phyloP scores from a whole-genome alignment of 345 rosid species.

The Alliaria petiolata region DNA sequence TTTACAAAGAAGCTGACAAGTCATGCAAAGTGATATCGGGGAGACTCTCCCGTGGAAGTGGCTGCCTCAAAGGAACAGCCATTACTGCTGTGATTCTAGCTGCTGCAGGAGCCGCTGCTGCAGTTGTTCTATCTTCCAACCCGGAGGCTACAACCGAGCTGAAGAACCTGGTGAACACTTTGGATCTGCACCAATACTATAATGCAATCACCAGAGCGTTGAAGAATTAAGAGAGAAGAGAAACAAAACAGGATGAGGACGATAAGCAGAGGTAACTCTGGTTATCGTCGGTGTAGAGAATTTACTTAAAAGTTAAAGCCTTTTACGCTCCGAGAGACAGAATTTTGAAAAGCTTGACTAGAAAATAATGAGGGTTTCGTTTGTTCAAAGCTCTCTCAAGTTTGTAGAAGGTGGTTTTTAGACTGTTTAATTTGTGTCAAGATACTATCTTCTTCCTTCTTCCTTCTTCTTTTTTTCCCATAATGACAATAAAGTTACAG shows the following conservation, averaged over 20 bases:
- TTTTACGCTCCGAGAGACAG: conserved; percentile 22
- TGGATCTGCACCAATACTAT: conserved; percentile 8
- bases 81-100: conserved; percentile 38
- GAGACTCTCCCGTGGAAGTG: conserved; percentile 43
- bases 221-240: conserved; percentile 16
- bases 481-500: conserved; percentile 30
- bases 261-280: conserved; percentile 25
- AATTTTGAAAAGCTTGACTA: conserved; percentile 23
- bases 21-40: conserved; percentile 48
- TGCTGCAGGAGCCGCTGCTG: conserved; percentile 49
- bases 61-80: conserved; percentile 50
- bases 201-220: conserved; percentile 11
- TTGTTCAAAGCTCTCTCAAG: conserved; percentile 16
- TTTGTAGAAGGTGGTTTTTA: conserved; percentile 10
- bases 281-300: conserved; percentile 24
- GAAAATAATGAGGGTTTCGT: conserved; percentile 26
- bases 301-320: conserved; percentile 19
- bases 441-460: background rate
- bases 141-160: conserved; percentile 24
- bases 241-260: background rate
- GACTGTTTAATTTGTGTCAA: conserved; percentile 17
- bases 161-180: conserved; percentile 24
- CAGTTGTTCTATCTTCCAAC: conserved; percentile 25
- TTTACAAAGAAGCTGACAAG: conserved; percentile 49
- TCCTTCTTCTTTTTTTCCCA: background rate